Conservation (phyloP, 352 stramenopile species). For the Globisporangium emineosum region DNA sequence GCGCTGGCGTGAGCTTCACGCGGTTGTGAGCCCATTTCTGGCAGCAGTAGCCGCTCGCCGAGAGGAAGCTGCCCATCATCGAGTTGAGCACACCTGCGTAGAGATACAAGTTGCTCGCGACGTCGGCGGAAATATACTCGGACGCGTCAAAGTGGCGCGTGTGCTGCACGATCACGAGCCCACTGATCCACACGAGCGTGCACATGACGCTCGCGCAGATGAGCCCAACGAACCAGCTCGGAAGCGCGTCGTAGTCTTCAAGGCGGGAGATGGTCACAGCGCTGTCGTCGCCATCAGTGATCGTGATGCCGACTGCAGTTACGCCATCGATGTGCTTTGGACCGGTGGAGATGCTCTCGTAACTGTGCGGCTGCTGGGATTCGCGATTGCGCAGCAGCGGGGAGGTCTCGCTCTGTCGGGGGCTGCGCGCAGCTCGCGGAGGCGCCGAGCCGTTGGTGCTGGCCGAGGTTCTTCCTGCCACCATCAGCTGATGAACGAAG, state of each 20-base stretch:
- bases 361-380: background rate
- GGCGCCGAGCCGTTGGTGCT: no score
- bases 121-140: constrained; percentile 18
- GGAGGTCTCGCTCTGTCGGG: constrained; percentile 8
- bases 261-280: background rate
- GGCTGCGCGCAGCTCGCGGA: background rate
- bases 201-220: constrained; percentile 37
- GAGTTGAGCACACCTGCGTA: constrained; percentile 76
- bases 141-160: constrained; percentile 23
- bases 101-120: constrained; percentile 32
- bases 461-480: background rate
- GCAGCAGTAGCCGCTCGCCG: constrained; percentile 76
- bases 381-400: background rate
- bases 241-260: constrained; percentile 24
- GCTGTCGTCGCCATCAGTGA: background rate
- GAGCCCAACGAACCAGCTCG: constrained; percentile 50
- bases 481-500: background rate
- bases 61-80: constrained; percentile 70
- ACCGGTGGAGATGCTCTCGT: constrained; percentile 2
- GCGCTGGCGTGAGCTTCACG: constrained; percentile 41
- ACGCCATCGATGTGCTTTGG: background rate
- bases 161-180: constrained; percentile 42
- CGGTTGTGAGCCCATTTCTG: constrained; percentile 71
- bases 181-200: constrained; percentile 46
- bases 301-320: background rate